Base-by-base conservation (phyloP, 75 land plant genomes). In the Selaginella moellendorffii region DNA sequence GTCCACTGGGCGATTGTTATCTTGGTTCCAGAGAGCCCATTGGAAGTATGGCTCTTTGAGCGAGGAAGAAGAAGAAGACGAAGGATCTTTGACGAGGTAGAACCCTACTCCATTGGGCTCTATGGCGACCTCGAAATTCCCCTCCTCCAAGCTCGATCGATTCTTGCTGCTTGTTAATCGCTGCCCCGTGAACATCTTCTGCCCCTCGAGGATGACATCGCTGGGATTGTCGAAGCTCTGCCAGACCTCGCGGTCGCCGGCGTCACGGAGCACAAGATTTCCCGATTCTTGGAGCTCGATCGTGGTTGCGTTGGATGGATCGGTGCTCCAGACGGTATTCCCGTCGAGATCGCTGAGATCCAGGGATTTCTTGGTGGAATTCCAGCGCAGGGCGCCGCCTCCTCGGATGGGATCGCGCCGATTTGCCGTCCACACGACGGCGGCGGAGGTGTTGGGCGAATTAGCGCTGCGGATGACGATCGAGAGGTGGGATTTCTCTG, bases 201-300 rank as follows among this genome's bases (percentile, higher is more conserved):
- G 46, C 46, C 46, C 46, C 5, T 36, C 46, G 14, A 5, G 14
- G 46, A 36, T 5, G 10, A 36, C 46, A 14, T 36, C 46, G 46
- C 17, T 56, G 59, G 59, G 59, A 8, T 21, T 8, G n/a, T 56
- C 19, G 24, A 56, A 56, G 24, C 59, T 56, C 59, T 56, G 59
- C 59, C 59, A 56, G n/a, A 56, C 59, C n/a, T n/a, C n/a, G 5
- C 8, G 2, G 5, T n/a, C 59, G n/a, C 17, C 8, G 9, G 19
- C 59, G 24, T 56, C n/a, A 21, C n/a, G n/a, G 59, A 25, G 5
- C 8, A 56, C 19, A 5, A 19, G 2, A 19, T 56, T 56, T 19
- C 59, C 59, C 5, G 21, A 8, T 19, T 56, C 59, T 21, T 21
- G 59, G 9, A 56, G 2, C 8, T 56, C 59, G n/a, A 25, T 19